Evolutionary conservation across 345 rosid species (phyloP).

Genomic region (Passiflora organensis): DNA sequence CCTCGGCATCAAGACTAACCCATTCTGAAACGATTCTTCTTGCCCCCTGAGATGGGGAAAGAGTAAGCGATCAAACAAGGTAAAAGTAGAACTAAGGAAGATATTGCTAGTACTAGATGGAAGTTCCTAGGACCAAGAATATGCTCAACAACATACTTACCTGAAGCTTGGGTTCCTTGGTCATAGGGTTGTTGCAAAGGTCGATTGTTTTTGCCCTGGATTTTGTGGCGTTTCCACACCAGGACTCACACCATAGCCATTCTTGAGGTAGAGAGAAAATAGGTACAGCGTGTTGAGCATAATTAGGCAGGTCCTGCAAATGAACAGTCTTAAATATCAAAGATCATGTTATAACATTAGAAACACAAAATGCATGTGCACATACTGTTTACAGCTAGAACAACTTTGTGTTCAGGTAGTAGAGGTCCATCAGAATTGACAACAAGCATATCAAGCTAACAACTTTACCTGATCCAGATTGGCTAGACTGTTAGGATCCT

Average conservation of each 20-base stretch:
- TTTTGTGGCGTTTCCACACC: slow-evolving; percentile 98
- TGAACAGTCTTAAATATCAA: not conserved
- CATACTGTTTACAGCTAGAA: no score
- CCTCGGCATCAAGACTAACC: slow-evolving; percentile 74
- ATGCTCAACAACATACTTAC: slow-evolving; percentile 20
- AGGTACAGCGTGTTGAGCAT: slow-evolving; percentile 95
- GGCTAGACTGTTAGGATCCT: slow-evolving; percentile 96
- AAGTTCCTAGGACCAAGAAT: not conserved
- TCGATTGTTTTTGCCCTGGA: slow-evolving; percentile 92
- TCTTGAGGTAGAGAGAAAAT: slow-evolving; percentile 93
- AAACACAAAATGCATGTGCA: not conserved
- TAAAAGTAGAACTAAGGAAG: no score
- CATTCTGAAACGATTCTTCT: slow-evolving; percentile 83
- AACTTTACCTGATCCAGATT: slow-evolving; percentile 77
- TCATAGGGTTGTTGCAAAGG: slow-evolving; percentile 99
- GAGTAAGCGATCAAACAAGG: not conserved
- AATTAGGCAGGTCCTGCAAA: slow-evolving; percentile 95
- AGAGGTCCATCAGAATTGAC: no score
- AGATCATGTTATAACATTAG: not conserved
- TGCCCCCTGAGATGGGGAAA: slow-evolving; percentile 57
- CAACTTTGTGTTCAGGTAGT: no score
- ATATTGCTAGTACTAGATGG: not conserved
- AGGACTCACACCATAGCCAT: slow-evolving; percentile 99
- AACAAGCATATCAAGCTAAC: slow-evolving; percentile 2
- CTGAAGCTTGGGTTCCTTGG: slow-evolving; percentile 98